Base-by-base conservation (phyloP, 495 filamentous ascomycete genomes). In the Halenospora varia region DNA sequence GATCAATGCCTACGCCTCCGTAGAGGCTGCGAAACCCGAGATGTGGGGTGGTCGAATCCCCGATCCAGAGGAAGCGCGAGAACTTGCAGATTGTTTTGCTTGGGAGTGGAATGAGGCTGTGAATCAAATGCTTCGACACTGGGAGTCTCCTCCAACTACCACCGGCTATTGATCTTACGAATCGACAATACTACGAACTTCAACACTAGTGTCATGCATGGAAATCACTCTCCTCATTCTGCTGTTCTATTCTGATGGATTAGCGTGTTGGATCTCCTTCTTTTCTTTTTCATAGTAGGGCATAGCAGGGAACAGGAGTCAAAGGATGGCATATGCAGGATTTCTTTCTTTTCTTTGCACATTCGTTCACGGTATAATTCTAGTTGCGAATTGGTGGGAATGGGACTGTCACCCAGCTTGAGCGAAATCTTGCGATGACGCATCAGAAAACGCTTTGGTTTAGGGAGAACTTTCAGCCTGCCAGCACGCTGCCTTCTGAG, bases 1-100 rank as follows among this genome's bases (percentile, higher is more conserved):
- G 35, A 79, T 90, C 53, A 68, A 77, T 1, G 72, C 78, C 20
- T 85, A 85, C 62, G 85, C 87, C 2, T 70, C 74, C 23, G 67
- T 72, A 11, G 81, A 88, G 46, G 83, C 88, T 6, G 68, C 73
- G 23, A 77, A 77, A 35, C 86, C 85, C 18, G 80, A 83, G 51
- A 90, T 90, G 88, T 92, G 88, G 88, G 88, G 84, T 51, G 80
- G 77, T 17, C 71, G 73, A 9, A 67, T 73, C 19, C 88, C 88
- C 1, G 72, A 76, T 11, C 60, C 73, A 10, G 77, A 80, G 9
- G 76, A 81, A 46, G 76, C 78, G 3, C 67, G 77, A 29, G 78
- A 88, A 64, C 77, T 92, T 9, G 74, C 86, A 6, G 71, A 70
- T 24, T 84, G 83, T 29, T 87, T 89, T 65, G 73, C 77, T 57